Evolutionary conservation across 192 early-diverging fungal genomes (phyloP), one percentile per base, ranked within the genome.

Genomic region (Endogone sp.): DNA sequence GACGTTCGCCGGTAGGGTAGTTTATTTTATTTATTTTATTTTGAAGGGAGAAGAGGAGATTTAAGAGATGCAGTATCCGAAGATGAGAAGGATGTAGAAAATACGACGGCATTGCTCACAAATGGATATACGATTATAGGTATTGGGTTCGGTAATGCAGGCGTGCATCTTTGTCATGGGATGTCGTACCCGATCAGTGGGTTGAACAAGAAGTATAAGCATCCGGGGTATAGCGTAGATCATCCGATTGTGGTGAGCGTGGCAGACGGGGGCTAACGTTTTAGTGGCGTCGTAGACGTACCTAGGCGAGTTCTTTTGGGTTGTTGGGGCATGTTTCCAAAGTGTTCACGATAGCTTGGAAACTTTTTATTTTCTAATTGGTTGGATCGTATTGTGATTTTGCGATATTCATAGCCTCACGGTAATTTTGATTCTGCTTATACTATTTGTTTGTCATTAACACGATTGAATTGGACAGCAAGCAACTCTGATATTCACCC

Each of bases 151-250:
- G 91, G 91, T 37, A 93, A 93, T 67, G 91, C 91, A 27, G 94
- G 94, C 59, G 94, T 96, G 22, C 94, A 96, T 78, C 81, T 96
- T 68, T 91, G 92, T 79, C 88, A 89, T 68, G 86, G 90, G n/a
- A 86, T 92, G 81, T 85, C 82, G 76, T 94, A 94, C 66, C 92
- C 93, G 25, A 96, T 96, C 65, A 89, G 89, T 44, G 94, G 94
- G 30, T 77, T 94, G 49, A 93, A 93, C 85, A 89, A 86, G 72
- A 80, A 68, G 10, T 96, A 96, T 81, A 77, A 82, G 75, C 94
- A 96, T 62, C 87, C 86, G 22, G 90, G 92, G 25, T 96, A 96
- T 75, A 73, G 84, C 49, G 79, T 88, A 4, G 90, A 89, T 72
- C 90, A 93, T 72, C 80, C 83, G 62, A 88, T 93, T 63, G 88